phyloP scores from a whole-genome alignment of 768 basidiomycete species.

The Trametes cubensis region DNA sequence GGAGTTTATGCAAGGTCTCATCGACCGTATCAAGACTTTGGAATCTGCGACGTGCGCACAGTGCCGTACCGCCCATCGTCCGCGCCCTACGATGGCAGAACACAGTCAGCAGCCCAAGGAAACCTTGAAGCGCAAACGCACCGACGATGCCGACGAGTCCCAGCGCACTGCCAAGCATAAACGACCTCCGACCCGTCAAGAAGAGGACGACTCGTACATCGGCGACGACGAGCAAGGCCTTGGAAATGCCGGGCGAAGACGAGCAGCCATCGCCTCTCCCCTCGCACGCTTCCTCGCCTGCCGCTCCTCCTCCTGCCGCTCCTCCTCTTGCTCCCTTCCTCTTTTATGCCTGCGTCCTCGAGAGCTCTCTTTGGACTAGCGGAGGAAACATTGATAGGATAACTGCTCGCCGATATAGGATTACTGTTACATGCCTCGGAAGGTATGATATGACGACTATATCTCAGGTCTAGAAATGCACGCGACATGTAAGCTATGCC shows the following conservation, averaged over 20 bases:
- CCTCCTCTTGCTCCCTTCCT: too few relatives aligned
- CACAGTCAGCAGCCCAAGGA: background rate
- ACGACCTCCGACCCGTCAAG: slow-evolving; percentile 6
- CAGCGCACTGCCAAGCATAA: slow-evolving; percentile 1
- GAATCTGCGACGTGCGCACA: slow-evolving; percentile 24
- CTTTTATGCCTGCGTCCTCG: too few relatives aligned
- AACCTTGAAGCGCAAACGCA: slow-evolving; percentile 30
- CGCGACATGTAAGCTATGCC: too few relatives aligned
- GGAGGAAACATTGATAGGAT: too few relatives aligned
- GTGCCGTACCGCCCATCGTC: slow-evolving; percentile 4
- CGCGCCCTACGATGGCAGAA: background rate
- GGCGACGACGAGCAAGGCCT: slow-evolving; percentile 28
- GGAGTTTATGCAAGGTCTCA: slow-evolving; percentile 71
- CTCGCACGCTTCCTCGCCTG: too few relatives aligned
- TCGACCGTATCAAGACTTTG: slow-evolving; percentile 52
- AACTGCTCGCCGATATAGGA: too few relatives aligned
- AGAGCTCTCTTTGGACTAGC: too few relatives aligned
- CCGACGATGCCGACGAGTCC: slow-evolving; percentile 5
- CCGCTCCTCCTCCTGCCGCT: too few relatives aligned
- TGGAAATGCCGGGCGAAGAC: slow-evolving; percentile 18
- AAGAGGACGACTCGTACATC: slow-evolving; percentile 21
- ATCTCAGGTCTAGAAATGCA: too few relatives aligned
- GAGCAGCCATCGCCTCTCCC: slow-evolving; percentile 30
- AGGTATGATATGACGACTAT: too few relatives aligned
- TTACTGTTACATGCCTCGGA: too few relatives aligned